Percentiles rank a stretch among this genome's conserved stretches.
Evolutionary conservation across 1,139 yeast genomes (phyloP).

Genomic region (Hyphopichia wangnamkhiaoensis): DNA sequence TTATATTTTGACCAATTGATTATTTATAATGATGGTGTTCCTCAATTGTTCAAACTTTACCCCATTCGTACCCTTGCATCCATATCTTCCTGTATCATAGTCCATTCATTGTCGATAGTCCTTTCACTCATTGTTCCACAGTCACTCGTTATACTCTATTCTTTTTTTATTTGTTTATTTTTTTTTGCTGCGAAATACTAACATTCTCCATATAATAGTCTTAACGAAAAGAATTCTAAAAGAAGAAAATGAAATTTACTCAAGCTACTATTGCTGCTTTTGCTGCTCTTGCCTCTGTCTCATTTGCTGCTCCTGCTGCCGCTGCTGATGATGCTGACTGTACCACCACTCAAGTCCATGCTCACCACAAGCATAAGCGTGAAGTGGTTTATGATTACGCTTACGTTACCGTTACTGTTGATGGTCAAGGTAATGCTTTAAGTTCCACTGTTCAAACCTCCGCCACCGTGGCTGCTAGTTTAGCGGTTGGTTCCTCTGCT

Average conservation of each 20-base stretch:
- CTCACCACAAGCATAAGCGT: constrained; percentile 47
- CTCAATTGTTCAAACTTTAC: too few relatives aligned
- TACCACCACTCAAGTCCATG: constrained; percentile 37
- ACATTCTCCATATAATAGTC: neutral
- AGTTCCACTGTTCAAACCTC: constrained; percentile 14
- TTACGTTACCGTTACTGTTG: constrained; percentile 47
- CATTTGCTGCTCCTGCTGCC: constrained; percentile 49
- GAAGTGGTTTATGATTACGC: constrained; percentile 40
- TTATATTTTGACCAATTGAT: too few relatives aligned
- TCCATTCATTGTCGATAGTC: too few relatives aligned
- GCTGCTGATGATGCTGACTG: constrained; percentile 37
- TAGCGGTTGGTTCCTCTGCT: constrained; percentile 13
- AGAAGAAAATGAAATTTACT: constrained; percentile 40
- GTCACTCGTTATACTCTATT: neutral
- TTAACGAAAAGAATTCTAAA: neutral
- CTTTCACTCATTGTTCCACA: neutral
- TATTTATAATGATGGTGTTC: too few relatives aligned
- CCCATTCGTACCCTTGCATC: neutral
- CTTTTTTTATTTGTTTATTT: neutral
- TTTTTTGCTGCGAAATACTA: neutral
- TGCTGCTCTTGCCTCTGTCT: constrained; percentile 42
- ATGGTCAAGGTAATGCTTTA: constrained; percentile 33
- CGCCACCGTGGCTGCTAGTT: constrained; percentile 10
- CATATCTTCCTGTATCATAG: too few relatives aligned
- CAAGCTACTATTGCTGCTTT: constrained; percentile 31